Evolutionary conservation across 768 basidiomycete species (phyloP).

Genomic region (Mycena vulgaris): DNA sequence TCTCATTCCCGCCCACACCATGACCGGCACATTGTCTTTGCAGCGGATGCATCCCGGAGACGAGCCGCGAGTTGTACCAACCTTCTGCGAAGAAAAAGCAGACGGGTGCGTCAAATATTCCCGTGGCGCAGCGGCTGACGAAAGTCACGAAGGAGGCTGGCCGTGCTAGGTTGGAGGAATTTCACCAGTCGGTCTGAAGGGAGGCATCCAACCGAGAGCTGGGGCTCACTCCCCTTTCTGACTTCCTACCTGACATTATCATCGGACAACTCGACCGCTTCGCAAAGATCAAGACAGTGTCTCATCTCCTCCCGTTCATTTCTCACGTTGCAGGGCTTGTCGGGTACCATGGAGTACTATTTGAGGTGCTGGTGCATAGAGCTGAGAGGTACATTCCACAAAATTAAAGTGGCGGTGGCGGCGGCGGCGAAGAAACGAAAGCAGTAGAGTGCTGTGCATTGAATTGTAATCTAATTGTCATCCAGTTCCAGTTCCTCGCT

Average conservation of each 20-base stretch:
- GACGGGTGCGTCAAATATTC: neutral
- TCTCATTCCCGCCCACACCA: neutral
- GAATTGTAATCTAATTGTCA: neutral
- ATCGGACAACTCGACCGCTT: conserved; percentile 9
- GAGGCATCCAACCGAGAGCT: neutral
- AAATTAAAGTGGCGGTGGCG: neutral
- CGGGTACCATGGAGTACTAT: neutral
- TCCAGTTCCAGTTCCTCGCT: neutral
- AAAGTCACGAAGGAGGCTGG: conserved; percentile 12
- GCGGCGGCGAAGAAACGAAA: neutral
- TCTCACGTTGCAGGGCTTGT: neutral
- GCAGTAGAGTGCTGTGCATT: neutral
- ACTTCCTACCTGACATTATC: conserved; percentile 7
- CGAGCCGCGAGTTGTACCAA: neutral
- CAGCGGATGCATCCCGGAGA: conserved; percentile 6
- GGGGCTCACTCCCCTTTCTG: conserved; percentile 1
- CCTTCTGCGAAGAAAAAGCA: neutral
- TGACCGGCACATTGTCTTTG: neutral
- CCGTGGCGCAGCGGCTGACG: neutral
- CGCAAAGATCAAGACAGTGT: neutral
- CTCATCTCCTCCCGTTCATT: neutral
- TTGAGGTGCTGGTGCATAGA: neutral
- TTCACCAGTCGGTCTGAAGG: neutral
- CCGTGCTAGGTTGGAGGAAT: neutral
- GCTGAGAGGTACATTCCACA: neutral